These are phyloP conservation scores for Cadophora luteo-olivacea DNA, from an alignment of 2,329 filamentous ascomycete genomes.

Conservation along the genomic window DNA sequence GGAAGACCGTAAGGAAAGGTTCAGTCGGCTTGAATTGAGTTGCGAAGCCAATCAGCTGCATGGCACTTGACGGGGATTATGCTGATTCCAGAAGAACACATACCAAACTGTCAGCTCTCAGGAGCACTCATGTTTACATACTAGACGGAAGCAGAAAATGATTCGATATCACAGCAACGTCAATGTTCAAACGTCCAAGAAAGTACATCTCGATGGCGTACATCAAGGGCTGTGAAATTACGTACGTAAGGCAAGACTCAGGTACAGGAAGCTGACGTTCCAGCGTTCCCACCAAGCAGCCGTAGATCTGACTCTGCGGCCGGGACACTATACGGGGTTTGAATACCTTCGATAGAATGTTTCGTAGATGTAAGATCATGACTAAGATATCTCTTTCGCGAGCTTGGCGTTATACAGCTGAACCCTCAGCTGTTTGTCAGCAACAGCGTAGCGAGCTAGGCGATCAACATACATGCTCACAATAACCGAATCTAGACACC, in stretches of 20 bases:
- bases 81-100: too few relatives aligned
- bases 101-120: too few relatives aligned
- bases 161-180: not conserved
- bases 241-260: not conserved
- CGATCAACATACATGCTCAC: not conserved
- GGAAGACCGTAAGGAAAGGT: too few relatives aligned
- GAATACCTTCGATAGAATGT: too few relatives aligned
- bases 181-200: not conserved
- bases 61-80: too few relatives aligned
- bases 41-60: too few relatives aligned
- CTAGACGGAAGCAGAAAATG: not conserved
- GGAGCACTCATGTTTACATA: too few relatives aligned
- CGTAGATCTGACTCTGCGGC: not conserved
- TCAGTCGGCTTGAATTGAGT: too few relatives aligned
- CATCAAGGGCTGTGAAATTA: not conserved
- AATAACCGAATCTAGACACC: not conserved
- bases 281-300: not conserved
- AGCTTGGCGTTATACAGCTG: not conserved
- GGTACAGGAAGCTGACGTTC: not conserved
- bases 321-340: not conserved
- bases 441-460: slow-evolving; percentile 1
- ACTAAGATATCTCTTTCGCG: not conserved
- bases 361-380: not conserved
- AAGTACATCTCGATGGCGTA: not conserved
- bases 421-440: not conserved